Percentiles rank a stretch among this genome's conserved stretches.
Conservation (phyloP, 2,329 filamentous ascomycete genomes). For the Stagonosporopsis tanaceti region DNA sequence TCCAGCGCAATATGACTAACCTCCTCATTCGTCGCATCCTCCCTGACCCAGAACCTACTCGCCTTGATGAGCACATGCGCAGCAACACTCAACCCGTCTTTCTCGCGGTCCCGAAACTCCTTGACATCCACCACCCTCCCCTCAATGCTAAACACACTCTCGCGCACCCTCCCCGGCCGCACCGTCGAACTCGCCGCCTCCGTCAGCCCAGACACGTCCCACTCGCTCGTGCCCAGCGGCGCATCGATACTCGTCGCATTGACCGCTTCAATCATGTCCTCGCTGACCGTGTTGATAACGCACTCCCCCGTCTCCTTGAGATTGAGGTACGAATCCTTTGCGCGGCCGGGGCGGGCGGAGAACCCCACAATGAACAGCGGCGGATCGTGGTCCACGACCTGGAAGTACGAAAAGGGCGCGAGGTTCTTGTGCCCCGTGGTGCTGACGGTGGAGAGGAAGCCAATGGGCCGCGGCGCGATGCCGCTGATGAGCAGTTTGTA, state of each 20-base stretch:
- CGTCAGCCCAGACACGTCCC: constrained; percentile 76
- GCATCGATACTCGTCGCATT: constrained; percentile 78
- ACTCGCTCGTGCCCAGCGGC: constrained; percentile 77
- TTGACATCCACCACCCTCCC: constrained; percentile 73
- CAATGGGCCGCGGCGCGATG: constrained; percentile 26
- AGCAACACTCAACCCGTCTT: constrained; percentile 73
- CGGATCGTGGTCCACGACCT: constrained; percentile 35
- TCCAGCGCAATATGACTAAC: constrained; percentile 73
- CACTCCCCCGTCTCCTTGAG: constrained; percentile 34
- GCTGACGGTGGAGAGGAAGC: constrained; percentile 25
- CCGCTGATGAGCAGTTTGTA: constrained; percentile 29
- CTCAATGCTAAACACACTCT: constrained; percentile 81
- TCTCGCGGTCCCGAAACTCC: constrained; percentile 76
- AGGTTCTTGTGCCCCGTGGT: constrained; percentile 31
- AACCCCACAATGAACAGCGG: constrained; percentile 32
- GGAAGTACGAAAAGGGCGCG: constrained; percentile 40
- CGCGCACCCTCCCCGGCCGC: constrained; percentile 72
- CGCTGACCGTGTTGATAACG: constrained; percentile 79
- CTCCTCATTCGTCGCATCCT: constrained; percentile 81
- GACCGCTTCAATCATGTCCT: constrained; percentile 82
- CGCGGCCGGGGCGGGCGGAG: constrained; percentile 12
- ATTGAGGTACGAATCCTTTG: constrained; percentile 34
- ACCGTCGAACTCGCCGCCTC: constrained; percentile 70
- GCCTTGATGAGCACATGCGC: constrained; percentile 73
- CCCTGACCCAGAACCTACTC: constrained; percentile 81